These are phyloP conservation scores for Rhodosporidiobolus odoratus DNA, from an alignment of 768 basidiomycete genomes.

Conservation along the genomic window DNA sequence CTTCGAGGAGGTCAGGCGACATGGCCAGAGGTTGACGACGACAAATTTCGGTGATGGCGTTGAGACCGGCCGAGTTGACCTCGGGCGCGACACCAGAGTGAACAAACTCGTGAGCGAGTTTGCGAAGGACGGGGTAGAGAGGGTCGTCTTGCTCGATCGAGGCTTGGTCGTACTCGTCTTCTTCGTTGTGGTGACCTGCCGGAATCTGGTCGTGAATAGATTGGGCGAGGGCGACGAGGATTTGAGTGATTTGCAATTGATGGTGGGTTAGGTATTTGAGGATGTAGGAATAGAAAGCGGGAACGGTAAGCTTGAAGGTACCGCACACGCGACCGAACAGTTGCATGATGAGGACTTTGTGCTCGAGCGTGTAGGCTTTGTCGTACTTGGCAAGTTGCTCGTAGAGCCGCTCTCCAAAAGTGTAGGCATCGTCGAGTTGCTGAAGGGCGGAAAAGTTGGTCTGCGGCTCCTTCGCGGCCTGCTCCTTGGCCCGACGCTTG, in stretches of 20 bases:
- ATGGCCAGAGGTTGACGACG: slow-evolving; percentile 91
- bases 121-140: slow-evolving; percentile 78
- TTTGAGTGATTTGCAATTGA: slow-evolving; percentile 84
- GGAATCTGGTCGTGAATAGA: slow-evolving; percentile 92
- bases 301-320: slow-evolving; percentile 82
- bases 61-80: slow-evolving; percentile 93
- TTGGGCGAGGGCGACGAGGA: slow-evolving; percentile 88
- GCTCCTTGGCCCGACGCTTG: slow-evolving; percentile 52
- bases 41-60: slow-evolving; percentile 91
- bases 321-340: slow-evolving; percentile 91
- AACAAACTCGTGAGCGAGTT: slow-evolving; percentile 91
- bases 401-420: slow-evolving; percentile 88
- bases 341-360: slow-evolving; percentile 96
- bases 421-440: slow-evolving; percentile 88
- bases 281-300: slow-evolving; percentile 93
- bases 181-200: slow-evolving; percentile 48
- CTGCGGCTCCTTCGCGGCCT: slow-evolving; percentile 43
- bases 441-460: slow-evolving; percentile 86
- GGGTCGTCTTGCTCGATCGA: slow-evolving; percentile 22
- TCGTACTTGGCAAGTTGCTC: slow-evolving; percentile 76
- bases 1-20: slow-evolving; percentile 86
- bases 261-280: slow-evolving; percentile 81
- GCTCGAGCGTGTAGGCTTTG: slow-evolving; percentile 91
- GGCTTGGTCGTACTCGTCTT: slow-evolving; percentile 42
- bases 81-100: slow-evolving; percentile 94